Conservation (phyloP, 331 rosid species). For the Acacia pycnantha region DNA sequence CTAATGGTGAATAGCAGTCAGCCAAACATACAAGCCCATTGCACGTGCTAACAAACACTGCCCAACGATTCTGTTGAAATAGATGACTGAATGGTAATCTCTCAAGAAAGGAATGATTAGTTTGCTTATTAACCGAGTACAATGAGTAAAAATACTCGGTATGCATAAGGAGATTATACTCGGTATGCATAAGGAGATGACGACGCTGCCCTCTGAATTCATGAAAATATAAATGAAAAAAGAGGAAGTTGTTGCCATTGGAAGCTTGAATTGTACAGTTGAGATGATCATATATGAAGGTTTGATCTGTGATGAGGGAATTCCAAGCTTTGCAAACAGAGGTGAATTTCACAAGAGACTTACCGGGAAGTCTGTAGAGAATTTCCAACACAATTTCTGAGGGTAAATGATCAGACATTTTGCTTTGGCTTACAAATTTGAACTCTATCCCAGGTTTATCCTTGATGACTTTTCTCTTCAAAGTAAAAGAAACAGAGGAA, state of each 20-base stretch:
- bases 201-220: too few relatives aligned
- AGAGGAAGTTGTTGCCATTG: neutral
- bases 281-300: neutral
- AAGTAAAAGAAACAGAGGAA: too few relatives aligned
- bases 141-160: too few relatives aligned
- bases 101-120: too few relatives aligned
- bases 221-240: neutral
- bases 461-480: too few relatives aligned
- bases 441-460: too few relatives aligned
- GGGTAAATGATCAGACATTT: neutral
- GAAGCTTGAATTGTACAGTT: neutral
- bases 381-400: neutral
- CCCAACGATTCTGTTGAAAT: rapidly evolving
- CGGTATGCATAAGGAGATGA: too few relatives aligned
- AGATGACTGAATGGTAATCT: too few relatives aligned
- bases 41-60: neutral
- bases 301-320: neutral
- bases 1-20: too few relatives aligned
- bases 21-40: neutral
- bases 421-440: too few relatives aligned
- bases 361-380: neutral
- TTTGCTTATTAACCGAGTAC: too few relatives aligned
- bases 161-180: too few relatives aligned
- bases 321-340: neutral
- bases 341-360: neutral